phyloP scores from a whole-genome alignment of 1,284 basidiomycete species.

The Malassezia equina region DNA sequence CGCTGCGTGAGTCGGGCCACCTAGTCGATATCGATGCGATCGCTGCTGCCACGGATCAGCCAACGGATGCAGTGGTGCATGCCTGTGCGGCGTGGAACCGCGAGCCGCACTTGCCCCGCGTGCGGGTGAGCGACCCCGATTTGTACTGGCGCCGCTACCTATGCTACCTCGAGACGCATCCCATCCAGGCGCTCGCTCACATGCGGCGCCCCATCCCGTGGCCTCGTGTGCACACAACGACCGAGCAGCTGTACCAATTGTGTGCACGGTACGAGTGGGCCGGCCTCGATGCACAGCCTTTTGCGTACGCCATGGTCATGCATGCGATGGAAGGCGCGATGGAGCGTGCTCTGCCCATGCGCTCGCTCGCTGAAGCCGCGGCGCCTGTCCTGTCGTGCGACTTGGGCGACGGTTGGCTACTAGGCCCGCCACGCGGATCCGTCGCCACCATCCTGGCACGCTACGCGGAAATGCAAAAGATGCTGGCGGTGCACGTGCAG shows the following conservation, averaged over 20 bases:
- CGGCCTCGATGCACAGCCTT: slow-evolving; percentile 1
- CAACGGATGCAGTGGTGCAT: neutral
- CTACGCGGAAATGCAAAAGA: slow-evolving; percentile 12
- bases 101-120: neutral
- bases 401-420: neutral
- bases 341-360: neutral
- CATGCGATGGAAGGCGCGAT: slow-evolving; percentile 10
- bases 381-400: neutral
- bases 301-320: slow-evolving; percentile 16
- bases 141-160: neutral
- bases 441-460: slow-evolving; percentile 11
- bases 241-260: neutral
- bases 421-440: neutral
- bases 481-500: slow-evolving; percentile 3
- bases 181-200: neutral
- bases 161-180: neutral
- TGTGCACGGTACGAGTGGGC: neutral
- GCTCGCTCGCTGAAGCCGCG: neutral
- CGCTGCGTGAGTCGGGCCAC: slow-evolving; percentile 4
- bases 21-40: slow-evolving; percentile 9
- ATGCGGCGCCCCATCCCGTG: neutral
- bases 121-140: slow-evolving; percentile 1
- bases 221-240: neutral
- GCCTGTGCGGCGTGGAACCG: neutral
- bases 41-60: slow-evolving; percentile 6